Evolutionary conservation across 495 filamentous ascomycete species (phyloP), one percentile per base, ranked within the genome.

Genomic region (Copromyces sp.): DNA sequence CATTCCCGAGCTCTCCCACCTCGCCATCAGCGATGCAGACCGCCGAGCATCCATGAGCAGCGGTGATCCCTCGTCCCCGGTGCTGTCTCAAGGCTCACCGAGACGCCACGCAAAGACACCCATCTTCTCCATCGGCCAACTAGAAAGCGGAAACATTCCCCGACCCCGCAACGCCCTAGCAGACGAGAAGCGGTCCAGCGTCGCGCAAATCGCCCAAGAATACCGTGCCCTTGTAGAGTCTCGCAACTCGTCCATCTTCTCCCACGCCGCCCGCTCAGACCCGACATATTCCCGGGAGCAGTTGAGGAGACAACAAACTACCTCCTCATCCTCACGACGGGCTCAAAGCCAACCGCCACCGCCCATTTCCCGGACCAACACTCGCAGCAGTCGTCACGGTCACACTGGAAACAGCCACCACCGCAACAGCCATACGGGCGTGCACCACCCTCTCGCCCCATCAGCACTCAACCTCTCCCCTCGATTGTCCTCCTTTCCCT

Each of bases 171-270:
- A 83, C 37, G 74, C 76, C 2, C 73, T 73, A 7, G 74, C 70
- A 9, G 59, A 74, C 68, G 75, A 74, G 42, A 78, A 77, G 65
- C 77, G 77, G 5, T 78, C 80, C 2, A 83, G 80, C 74, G 77
- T 82, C 39, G 83, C 85, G 68, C 76, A 78, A 53, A 83, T 86
- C 37, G 84, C 84, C 14, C 83, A 84, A 38, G 83, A 84, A 24
- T 86, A 85, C 73, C 73, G 77, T 16, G 82, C 82, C 2, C 69
- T 86, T 0, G 72, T 85, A 4, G 80, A 83, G 14, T 82, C 81
- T 0, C 79, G 80, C 24, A 74, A 72, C 41, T 65, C 53, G 5
- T 76, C 77, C 11, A 65, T 73, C 8, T 72, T 70, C 32, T 42
- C 69, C 24, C 77, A 81, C 11, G 45, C 74, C 11, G 45, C 74